Percentiles rank a stretch among this genome's conserved stretches.
Conservation (phyloP, 495 filamentous ascomycete species). For the Bacidia rubella region DNA sequence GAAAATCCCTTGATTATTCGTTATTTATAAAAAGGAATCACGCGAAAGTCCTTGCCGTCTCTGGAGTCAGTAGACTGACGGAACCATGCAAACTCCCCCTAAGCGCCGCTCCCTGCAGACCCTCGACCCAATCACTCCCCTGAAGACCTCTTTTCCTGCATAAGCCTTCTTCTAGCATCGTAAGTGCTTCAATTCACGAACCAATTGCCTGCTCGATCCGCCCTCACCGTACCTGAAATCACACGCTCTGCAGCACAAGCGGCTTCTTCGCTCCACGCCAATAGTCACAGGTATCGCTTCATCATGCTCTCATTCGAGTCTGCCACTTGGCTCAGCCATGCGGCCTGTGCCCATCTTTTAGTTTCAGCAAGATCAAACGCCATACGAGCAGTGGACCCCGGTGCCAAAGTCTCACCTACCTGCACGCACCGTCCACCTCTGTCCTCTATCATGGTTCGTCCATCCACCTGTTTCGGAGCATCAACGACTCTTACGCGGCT, state of each 20-base stretch:
- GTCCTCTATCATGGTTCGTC: conserved; percentile 5
- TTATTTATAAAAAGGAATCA: background rate
- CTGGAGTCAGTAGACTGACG: background rate
- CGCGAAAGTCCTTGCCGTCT: background rate
- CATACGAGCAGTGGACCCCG: background rate
- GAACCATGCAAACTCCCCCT: conserved; percentile 3
- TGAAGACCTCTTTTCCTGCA: background rate
- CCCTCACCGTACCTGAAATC: conserved; percentile 5
- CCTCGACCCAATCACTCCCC: background rate
- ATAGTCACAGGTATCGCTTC: conserved; percentile 4
- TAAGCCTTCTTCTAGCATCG: background rate
- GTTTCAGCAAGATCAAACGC: background rate
- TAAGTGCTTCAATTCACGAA: background rate
- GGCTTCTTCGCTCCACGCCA: conserved; percentile 5
- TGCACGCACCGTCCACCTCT: background rate
- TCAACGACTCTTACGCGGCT: background rate
- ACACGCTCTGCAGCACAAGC: conserved; percentile 9
- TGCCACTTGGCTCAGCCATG: background rate
- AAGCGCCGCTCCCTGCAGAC: background rate
- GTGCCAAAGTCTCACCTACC: background rate
- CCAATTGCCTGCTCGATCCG: background rate
- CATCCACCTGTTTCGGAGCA: background rate
- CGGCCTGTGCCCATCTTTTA: background rate
- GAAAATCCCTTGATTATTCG: background rate
- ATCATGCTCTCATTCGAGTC: conserved; percentile 2